Evolutionary conservation across 805 yeast species (phyloP), one percentile per base, ranked within the genome.

Genomic region (Tetrapisispora iriomotensis): DNA sequence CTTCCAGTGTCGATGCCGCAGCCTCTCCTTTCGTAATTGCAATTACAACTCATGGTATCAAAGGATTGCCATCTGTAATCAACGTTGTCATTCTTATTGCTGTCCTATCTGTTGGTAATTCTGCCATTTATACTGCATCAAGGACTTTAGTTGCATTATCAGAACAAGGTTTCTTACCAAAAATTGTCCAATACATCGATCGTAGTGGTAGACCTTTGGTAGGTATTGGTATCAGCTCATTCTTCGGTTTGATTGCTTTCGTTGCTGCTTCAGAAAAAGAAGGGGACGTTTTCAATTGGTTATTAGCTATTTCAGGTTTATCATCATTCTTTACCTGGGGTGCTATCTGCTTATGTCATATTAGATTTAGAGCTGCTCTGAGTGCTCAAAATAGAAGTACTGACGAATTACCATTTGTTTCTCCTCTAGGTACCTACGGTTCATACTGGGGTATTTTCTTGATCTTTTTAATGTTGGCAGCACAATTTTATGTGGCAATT

Each of bases 1-100:
- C 72, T 23, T 57, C 70, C 34, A 70, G 66, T 35, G 75, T 70
- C 38, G 75, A 73, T 46, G 81, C 80, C 32, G 61, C 77, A 13
- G 82, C 86, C 10, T 81, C 88, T 13, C 90, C 92, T 13, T 82
- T 82, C 49, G 90, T 82, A 39, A 75, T 82, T 61, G 83, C 90
- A 24, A 73, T 80, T 41, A 65, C 58, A 25, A 67, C 70, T 36
- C 82, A 81, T 21, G 83, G 84, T 43, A 77, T 79, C 45, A 62
- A 58, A 24, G 86, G 79, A 31, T 60, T 79, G 36, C 84, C 84
- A 21, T 67, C 74, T 29, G 72, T 81, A 24, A 68, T 81, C 62
- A 81, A 81, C 52, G 83, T 75, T 7, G 81, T 81, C 36, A 78
- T 81, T 44, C 62, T 81, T 50, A 64, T 79, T 39, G 72, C 87